Conservation (phyloP, 2,329 filamentous ascomycete species). For the Ophiostoma quercus region DNA sequence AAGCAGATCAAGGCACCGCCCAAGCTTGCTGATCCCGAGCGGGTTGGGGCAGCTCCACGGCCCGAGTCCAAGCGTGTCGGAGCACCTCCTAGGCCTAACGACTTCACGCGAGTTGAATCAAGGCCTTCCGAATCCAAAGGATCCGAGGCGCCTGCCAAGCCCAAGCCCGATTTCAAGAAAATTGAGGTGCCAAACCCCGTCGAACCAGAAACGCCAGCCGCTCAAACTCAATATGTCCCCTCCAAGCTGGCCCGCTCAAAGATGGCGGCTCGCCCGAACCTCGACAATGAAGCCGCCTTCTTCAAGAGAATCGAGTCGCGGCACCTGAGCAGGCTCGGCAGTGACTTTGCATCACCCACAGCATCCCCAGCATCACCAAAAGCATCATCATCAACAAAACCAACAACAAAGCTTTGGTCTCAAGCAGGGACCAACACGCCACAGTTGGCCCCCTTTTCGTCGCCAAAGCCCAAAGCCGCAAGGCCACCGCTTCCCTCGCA, state of each 20-base stretch:
- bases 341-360: too few relatives aligned
- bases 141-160: too few relatives aligned
- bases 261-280: not conserved
- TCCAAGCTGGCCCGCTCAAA: constrained; percentile 7
- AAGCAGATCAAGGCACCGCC: not conserved
- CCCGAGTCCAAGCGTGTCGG: too few relatives aligned
- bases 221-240: not conserved
- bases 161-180: not conserved
- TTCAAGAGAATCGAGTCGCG: not conserved
- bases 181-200: not conserved
- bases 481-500: not conserved
- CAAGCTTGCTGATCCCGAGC: not conserved
- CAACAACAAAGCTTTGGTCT: not conserved
- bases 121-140: too few relatives aligned
- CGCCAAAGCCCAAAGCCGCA: not conserved
- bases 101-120: too few relatives aligned
- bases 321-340: not conserved
- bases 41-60: too few relatives aligned
- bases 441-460: not conserved
- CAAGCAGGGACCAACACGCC: not conserved
- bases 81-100: too few relatives aligned
- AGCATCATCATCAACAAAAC: not conserved
- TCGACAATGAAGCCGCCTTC: not conserved
- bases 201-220: not conserved
- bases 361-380: not conserved